A percentile compares a stretch with the other conserved stretches of the same genome.
phyloP scores from a whole-genome alignment of 2,329 filamentous ascomycete species.

The Cercospora sp. region DNA sequence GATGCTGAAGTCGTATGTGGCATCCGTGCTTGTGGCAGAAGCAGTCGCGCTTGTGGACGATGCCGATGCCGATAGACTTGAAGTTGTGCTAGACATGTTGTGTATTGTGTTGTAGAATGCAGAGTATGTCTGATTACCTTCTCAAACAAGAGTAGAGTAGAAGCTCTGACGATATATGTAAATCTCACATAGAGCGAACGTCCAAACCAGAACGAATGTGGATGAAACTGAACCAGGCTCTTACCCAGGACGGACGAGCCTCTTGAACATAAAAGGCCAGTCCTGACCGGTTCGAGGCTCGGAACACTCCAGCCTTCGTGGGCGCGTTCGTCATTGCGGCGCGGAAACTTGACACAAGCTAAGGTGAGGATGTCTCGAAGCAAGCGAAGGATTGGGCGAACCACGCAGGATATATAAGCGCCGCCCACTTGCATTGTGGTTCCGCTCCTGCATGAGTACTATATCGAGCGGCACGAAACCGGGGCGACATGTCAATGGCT shows the following conservation, averaged over 20 bases:
- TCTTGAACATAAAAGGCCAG: slow-evolving; percentile 11
- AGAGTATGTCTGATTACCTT: neutral
- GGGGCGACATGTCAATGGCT: neutral
- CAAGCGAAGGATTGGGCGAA: slow-evolving; percentile 11
- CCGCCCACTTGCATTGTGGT: neutral
- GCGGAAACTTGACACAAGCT: slow-evolving; percentile 13
- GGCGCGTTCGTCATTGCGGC: slow-evolving; percentile 13
- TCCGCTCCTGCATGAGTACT: neutral
- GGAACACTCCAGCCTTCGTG: neutral
- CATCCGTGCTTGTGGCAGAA: slow-evolving; percentile 9
- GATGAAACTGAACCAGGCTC: neutral
- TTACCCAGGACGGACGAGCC: neutral
- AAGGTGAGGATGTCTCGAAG: neutral
- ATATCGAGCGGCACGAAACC: slow-evolving; percentile 1
- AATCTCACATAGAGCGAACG: neutral
- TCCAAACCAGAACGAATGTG: slow-evolving; percentile 1
- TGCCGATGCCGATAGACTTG: slow-evolving; percentile 9
- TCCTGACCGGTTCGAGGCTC: slow-evolving; percentile 1
- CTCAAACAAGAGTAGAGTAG: neutral
- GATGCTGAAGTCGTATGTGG: slow-evolving; percentile 21
- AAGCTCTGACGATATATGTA: neutral
- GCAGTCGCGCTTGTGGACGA: slow-evolving; percentile 4
- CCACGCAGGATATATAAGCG: slow-evolving; percentile 4
- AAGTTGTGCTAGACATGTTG: neutral
- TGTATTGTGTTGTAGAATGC: neutral